Conservation (phyloP, 495 filamentous ascomycete genomes). For the Hypoxylon fuscum region DNA sequence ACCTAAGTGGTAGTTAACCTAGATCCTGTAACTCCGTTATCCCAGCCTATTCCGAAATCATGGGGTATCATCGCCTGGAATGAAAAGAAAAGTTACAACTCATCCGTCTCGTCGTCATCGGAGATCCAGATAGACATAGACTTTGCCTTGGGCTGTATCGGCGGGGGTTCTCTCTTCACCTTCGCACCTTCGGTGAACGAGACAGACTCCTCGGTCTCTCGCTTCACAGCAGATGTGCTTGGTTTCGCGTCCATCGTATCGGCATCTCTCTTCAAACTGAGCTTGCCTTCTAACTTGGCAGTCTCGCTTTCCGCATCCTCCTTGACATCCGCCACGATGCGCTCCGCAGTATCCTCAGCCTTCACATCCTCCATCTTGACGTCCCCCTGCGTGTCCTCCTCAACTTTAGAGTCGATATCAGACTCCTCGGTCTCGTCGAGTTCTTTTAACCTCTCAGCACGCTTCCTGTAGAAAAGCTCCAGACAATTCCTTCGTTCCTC, state of each 20-base stretch:
- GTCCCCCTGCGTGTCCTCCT: slow-evolving; percentile 12
- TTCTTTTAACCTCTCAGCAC: slow-evolving; percentile 50
- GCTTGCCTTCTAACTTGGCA: slow-evolving; percentile 12
- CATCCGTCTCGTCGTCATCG: slow-evolving; percentile 42
- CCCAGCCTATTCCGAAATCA: neutral
- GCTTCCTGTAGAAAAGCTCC: slow-evolving; percentile 77
- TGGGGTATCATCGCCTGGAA: slow-evolving; percentile 1
- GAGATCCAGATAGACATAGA: slow-evolving; percentile 41
- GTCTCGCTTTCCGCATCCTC: neutral
- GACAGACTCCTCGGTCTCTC: slow-evolving; percentile 1
- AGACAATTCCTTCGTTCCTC: slow-evolving; percentile 81
- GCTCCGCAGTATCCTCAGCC: slow-evolving; percentile 1
- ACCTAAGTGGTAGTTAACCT: neutral
- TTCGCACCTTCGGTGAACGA: neutral
- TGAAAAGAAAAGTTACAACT: slow-evolving; percentile 28
- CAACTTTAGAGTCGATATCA: slow-evolving; percentile 13
- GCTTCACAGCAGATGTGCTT: slow-evolving; percentile 16
- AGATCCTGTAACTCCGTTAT: neutral
- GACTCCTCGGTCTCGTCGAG: slow-evolving; percentile 14
- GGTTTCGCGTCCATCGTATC: neutral
- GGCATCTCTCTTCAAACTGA: no score
- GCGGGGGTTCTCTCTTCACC: slow-evolving; percentile 12
- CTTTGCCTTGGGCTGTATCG: slow-evolving; percentile 6
- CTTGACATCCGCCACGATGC: neutral
- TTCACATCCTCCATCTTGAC: slow-evolving; percentile 18